Evolutionary conservation across 768 basidiomycete species (phyloP), one percentile per base, ranked within the genome.

Genomic region (Melanogaster broomeanus): DNA sequence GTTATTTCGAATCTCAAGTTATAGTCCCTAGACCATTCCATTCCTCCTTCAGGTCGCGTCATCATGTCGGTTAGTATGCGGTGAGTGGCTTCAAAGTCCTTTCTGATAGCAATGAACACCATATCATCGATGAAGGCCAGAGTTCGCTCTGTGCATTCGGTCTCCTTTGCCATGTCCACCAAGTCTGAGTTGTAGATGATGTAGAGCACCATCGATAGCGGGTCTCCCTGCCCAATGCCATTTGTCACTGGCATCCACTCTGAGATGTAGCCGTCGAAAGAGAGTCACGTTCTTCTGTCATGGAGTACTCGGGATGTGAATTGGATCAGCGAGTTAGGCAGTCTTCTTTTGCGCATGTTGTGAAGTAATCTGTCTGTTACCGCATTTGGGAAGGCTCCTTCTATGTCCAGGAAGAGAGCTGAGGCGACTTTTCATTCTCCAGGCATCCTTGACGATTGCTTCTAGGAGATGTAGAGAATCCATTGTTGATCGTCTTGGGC

Each of bases 161-260:
- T 28, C 9, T 4, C 5, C 9, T 28, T 9, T 5, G 27, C 27
- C 27, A 28, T 9, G 4, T 28, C 27, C 9, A 28, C 27, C 9
- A 28, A 9, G 27, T 28, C 27, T 5, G 27, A 28, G 27, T 28
- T 28, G 27, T 28, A 28, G 4, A 28, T 28, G 27, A 28, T 28
- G 27, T 28, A 28, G 27, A n/a, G n/a, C n/a, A n/a, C n/a, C n/a
- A n/a, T n/a, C n/a, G n/a, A 0, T 66, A 64, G 48, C 0, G 69
- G 71, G 52, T 68, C 63, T 0, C 74, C 73, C 51, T 74, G 70
- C 2, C 66, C 65, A 0, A 72, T 65, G 0, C 72, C 65, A 13
- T 64, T 65, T 0, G 16, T 53, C 9, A 28, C 9, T 9, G 52
- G 45, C 0, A 52, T 42, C 48, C 58, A 60, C 1, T 59, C 48